Percentiles rank a stretch among this genome's conserved stretches.
Evolutionary conservation across 2,329 filamentous ascomycete species (phyloP).

Genomic region (Trichoderma sp.): DNA sequence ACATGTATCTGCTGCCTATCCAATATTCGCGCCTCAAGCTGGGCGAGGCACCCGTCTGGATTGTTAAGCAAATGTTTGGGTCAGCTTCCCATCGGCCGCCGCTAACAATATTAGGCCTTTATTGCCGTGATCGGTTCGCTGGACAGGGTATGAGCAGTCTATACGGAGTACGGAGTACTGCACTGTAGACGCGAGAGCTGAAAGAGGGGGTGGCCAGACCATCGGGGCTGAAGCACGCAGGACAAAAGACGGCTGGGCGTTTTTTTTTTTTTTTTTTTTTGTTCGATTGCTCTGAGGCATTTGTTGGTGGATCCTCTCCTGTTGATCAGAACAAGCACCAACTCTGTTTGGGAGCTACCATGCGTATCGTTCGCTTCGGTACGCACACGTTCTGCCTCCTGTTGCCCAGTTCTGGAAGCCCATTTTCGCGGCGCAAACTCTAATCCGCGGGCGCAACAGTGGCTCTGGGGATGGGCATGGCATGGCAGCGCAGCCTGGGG

Average conservation of each 20-base stretch:
- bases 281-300: slow-evolving; percentile 5
- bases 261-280: too few species aligned
- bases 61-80: background rate
- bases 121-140: background rate
- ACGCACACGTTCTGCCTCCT: background rate
- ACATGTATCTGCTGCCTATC: background rate
- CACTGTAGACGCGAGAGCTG: slow-evolving; percentile 14
- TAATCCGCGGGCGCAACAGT: background rate
- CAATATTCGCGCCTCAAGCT: background rate
- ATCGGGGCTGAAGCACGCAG: slow-evolving; percentile 15
- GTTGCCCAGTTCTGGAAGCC: slow-evolving; percentile 1
- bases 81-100: background rate
- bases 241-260: background rate
- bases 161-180: too few species aligned
- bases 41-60: background rate
- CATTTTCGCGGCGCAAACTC: slow-evolving; percentile 8
- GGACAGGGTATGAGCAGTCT: too few species aligned
- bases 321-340: background rate
- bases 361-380: background rate
- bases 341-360: background rate
- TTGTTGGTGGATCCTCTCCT: background rate
- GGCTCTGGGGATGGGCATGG: background rate
- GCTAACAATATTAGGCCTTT: background rate
- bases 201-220: slow-evolving; percentile 10
- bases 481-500: background rate